Conservation (phyloP, 805 yeast species). For the Nematodospora valgi region DNA sequence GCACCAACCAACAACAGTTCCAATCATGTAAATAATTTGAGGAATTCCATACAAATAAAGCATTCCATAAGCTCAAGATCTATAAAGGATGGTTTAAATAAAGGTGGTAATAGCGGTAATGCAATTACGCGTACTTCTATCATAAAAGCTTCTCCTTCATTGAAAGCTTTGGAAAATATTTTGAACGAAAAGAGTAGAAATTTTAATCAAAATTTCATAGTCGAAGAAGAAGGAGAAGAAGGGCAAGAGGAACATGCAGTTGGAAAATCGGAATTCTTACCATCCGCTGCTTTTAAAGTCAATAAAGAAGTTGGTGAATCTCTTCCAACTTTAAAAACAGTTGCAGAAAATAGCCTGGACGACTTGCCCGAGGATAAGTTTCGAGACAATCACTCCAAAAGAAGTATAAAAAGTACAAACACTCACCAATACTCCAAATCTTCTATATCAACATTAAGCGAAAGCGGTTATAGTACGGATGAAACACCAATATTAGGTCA, state of each 20-base stretch:
- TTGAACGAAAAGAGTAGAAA: conserved; percentile 18
- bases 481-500: conserved; percentile 23
- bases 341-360: conserved; percentile 14
- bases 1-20: conserved; percentile 14
- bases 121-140: conserved; percentile 18
- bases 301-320: conserved; percentile 9
- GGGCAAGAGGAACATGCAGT: conserved; percentile 6
- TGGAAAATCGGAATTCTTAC: not conserved
- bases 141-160: conserved; percentile 39
- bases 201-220: conserved; percentile 13
- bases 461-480: conserved; percentile 17
- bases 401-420: conserved; percentile 3
- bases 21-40: conserved; percentile 22
- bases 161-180: conserved; percentile 38
- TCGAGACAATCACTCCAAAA: not conserved
- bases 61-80: conserved; percentile 24
- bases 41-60: conserved; percentile 25
- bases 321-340: conserved; percentile 27
- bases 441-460: conserved; percentile 20
- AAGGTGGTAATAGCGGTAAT: not conserved
- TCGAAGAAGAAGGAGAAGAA: conserved; percentile 20
- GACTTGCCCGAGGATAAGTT: not conserved
- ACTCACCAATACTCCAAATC: conserved; percentile 7
- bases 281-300: conserved; percentile 1
- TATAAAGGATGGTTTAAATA: conserved; percentile 14